A percentile compares a stretch with the other conserved stretches of the same genome.
Conservation (phyloP, 176 grass and related monocot species). For the Oryza brachyantha region DNA sequence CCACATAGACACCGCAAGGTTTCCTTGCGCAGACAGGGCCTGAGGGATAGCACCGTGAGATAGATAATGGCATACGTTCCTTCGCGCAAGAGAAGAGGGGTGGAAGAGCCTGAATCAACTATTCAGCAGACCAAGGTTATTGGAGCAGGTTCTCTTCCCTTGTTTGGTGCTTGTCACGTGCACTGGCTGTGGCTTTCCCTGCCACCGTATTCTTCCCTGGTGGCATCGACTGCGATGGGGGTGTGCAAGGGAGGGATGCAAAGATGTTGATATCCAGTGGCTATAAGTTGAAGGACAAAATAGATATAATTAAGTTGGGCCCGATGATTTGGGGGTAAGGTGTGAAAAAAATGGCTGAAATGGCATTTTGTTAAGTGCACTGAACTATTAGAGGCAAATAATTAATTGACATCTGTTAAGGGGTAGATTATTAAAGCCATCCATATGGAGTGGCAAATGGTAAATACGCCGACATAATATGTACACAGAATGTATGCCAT, state of each 20-base stretch:
- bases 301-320: background rate
- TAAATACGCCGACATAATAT: background rate
- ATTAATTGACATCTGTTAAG: background rate
- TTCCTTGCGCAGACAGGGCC: too few relatives aligned
- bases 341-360: background rate
- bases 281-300: too few relatives aligned
- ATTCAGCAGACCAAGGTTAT: background rate
- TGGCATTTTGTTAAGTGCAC: background rate
- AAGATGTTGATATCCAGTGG: background rate
- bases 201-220: too few relatives aligned
- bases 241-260: background rate
- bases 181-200: too few relatives aligned
- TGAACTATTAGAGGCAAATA: background rate
- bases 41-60: background rate
- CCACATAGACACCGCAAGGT: background rate
- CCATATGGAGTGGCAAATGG: background rate
- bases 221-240: too few relatives aligned
- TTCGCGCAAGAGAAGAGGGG: background rate
- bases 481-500: background rate
- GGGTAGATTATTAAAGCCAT: background rate
- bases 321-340: background rate
- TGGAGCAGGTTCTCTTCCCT: too few relatives aligned
- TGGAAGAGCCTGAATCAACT: background rate
- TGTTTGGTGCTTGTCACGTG: too few relatives aligned
- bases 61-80: background rate